Evolutionary conservation across 179 eudicot species (phyloP).

Genomic region (Drosera spatulata): DNA sequence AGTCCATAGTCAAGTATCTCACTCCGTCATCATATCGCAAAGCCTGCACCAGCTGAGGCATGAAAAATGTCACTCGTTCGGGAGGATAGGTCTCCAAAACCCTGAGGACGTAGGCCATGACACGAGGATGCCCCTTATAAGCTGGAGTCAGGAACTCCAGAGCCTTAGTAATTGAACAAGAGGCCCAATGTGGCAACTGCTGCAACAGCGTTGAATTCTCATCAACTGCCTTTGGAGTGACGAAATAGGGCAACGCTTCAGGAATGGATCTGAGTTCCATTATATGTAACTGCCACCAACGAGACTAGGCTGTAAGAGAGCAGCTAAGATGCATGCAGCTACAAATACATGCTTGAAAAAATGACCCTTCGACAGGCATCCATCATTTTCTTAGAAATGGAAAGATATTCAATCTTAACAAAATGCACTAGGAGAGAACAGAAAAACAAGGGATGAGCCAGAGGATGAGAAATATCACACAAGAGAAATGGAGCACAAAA

Average conservation of each 20-base stretch:
- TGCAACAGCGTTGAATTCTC: slow-evolving; percentile 87
- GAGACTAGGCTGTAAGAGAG: no score
- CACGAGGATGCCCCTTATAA: slow-evolving; percentile 91
- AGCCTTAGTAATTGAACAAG: slow-evolving; percentile 95
- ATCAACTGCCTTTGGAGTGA: slow-evolving; percentile 92
- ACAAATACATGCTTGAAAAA: no score
- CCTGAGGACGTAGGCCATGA: slow-evolving; percentile 95
- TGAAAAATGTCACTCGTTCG: slow-evolving; percentile 85
- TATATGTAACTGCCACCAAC: slow-evolving; percentile 54
- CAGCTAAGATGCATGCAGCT: no score
- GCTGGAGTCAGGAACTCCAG: slow-evolving; percentile 88
- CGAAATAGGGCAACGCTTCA: slow-evolving; percentile 88
- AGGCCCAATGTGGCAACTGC: slow-evolving; percentile 99
- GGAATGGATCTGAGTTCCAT: slow-evolving; percentile 85
- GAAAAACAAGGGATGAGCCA: no score
- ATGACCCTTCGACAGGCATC: no score
- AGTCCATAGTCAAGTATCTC: slow-evolving; percentile 16
- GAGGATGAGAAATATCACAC: no score
- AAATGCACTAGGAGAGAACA: no score
- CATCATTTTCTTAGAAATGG: no score
- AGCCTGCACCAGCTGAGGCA: slow-evolving; percentile 97
- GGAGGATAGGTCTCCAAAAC: slow-evolving; percentile 99
- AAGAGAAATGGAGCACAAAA: no score
- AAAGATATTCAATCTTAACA: no score
- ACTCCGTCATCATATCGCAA: slow-evolving; percentile 95